Percentiles rank a stretch among this genome's conserved stretches.
Evolutionary conservation across 2,329 filamentous ascomycete species (phyloP).

Genomic region (Polychaeton citri): DNA sequence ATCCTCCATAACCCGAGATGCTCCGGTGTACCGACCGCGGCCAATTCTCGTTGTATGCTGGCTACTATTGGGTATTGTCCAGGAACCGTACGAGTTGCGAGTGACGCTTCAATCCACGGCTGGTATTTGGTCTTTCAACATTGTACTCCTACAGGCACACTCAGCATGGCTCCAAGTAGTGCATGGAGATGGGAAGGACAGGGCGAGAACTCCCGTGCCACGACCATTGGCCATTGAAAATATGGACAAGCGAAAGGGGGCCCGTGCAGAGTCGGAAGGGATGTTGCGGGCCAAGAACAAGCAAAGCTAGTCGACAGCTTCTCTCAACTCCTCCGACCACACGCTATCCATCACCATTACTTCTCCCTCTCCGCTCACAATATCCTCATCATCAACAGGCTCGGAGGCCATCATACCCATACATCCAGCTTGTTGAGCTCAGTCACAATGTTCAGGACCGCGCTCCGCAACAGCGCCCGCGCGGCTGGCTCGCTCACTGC

Average conservation of each 20-base stretch:
- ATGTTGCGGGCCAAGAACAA: not conserved
- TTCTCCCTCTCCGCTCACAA: not conserved
- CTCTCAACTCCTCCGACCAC: not conserved
- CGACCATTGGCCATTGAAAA: not conserved
- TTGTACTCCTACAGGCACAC: too few relatives aligned
- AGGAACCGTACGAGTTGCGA: too few relatives aligned
- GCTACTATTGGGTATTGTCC: too few relatives aligned
- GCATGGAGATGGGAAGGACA: too few relatives aligned
- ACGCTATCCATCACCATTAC: not conserved
- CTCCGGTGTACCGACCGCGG: too few relatives aligned
- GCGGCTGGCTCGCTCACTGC: slow-evolving; percentile 89
- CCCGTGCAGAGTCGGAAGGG: not conserved
- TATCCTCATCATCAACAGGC: not conserved
- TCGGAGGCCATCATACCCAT: slow-evolving; percentile 8
- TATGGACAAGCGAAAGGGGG: not conserved
- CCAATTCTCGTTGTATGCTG: too few relatives aligned
- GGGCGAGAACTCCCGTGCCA: not conserved
- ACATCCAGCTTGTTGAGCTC: slow-evolving; percentile 27
- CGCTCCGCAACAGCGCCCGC: slow-evolving; percentile 92
- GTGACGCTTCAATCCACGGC: too few relatives aligned
- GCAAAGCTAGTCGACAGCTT: slow-evolving; percentile 1
- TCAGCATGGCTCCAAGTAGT: too few relatives aligned
- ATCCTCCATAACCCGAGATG: too few relatives aligned
- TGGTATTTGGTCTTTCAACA: too few relatives aligned
- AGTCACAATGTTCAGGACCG: slow-evolving; percentile 90